These are phyloP conservation scores for Arachis monticola DNA, from an alignment of 331 rosid species.

Conservation along the genomic window DNA sequence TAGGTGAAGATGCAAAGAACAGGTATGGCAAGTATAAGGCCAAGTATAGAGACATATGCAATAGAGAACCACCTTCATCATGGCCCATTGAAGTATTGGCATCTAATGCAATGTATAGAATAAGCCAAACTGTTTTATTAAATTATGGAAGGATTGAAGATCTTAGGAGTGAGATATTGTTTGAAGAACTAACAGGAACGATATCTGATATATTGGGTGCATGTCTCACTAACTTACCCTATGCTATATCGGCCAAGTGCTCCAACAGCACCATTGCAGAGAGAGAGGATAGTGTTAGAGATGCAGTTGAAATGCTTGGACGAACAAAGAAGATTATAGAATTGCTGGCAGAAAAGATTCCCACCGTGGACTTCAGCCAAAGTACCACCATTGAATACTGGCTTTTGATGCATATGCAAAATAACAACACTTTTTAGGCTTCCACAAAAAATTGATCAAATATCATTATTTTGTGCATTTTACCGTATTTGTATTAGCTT, in stretches of 20 bases:
- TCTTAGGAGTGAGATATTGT: slow-evolving; percentile 44
- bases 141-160: slow-evolving; percentile 36
- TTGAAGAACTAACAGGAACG: slow-evolving; percentile 47
- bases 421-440: too few relatives aligned
- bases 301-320: slow-evolving; percentile 66
- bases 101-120: slow-evolving; percentile 81
- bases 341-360: slow-evolving; percentile 50
- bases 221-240: slow-evolving; percentile 69
- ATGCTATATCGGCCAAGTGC: slow-evolving; percentile 54
- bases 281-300: slow-evolving; percentile 65
- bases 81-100: slow-evolving; percentile 72
- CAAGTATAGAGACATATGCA: slow-evolving; percentile 38
- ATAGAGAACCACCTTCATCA: slow-evolving; percentile 50
- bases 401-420: slow-evolving; percentile 53
- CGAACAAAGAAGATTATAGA: slow-evolving; percentile 63
- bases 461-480: too few relatives aligned
- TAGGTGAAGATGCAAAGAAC: slow-evolving; percentile 61
- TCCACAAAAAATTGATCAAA: too few relatives aligned
- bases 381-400: slow-evolving; percentile 70
- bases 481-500: too few relatives aligned
- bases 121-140: slow-evolving; percentile 59
- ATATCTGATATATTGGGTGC: slow-evolving; percentile 77
- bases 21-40: slow-evolving; percentile 45
- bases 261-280: slow-evolving; percentile 63
- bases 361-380: slow-evolving; percentile 35